These are phyloP conservation scores for Schizopora paradoxa DNA, from an alignment of 1,284 basidiomycete genomes.

Conservation along the genomic window DNA sequence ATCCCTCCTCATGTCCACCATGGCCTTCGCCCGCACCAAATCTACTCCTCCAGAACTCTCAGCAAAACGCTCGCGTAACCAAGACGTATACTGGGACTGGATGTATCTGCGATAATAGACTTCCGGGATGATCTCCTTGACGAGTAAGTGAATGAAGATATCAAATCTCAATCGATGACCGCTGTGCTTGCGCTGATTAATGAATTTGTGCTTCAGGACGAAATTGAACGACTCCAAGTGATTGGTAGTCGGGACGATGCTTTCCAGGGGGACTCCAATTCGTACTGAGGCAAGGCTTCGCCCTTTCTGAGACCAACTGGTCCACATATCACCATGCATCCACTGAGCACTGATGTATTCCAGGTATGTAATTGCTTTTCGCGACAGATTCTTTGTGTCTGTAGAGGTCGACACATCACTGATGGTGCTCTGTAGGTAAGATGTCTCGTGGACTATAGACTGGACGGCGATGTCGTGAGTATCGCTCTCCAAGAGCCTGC, in stretches of 20 bases:
- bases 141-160: slow-evolving; percentile 25
- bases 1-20: too few species aligned
- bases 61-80: too few species aligned
- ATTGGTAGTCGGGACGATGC: slow-evolving; percentile 34
- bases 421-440: too few species aligned
- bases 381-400: too few species aligned
- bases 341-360: slow-evolving; percentile 21
- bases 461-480: too few species aligned
- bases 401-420: too few species aligned
- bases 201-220: slow-evolving; percentile 29
- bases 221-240: slow-evolving; percentile 38
- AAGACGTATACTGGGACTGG: too few species aligned
- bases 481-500: not conserved
- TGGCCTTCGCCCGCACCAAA: too few species aligned
- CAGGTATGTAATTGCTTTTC: slow-evolving; percentile 9
- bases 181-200: slow-evolving; percentile 25
- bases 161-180: slow-evolving; percentile 29
- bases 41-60: too few species aligned
- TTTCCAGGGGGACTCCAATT: slow-evolving; percentile 23
- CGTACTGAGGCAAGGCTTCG: slow-evolving; percentile 22
- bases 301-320: slow-evolving; percentile 29
- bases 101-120: slow-evolving; percentile 20
- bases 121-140: slow-evolving; percentile 24
- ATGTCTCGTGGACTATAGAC: too few species aligned
- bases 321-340: slow-evolving; percentile 25